Evolutionary conservation across 2,329 filamentous ascomycete genomes (phyloP).

Genomic region (Trichoderma endophyticum): DNA sequence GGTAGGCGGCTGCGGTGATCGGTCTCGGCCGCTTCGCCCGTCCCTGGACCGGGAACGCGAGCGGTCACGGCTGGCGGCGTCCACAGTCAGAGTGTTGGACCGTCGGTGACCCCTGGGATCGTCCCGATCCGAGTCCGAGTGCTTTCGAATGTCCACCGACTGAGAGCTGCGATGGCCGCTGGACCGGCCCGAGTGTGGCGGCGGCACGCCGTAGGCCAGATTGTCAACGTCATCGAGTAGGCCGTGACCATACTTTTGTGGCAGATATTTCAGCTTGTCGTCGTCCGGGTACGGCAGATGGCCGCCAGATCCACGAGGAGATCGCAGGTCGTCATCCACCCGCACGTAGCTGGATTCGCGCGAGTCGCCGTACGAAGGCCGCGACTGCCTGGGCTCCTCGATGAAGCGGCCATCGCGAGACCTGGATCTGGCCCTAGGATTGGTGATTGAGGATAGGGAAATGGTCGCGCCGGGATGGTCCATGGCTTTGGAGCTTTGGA

Average conservation of each 20-base stretch:
- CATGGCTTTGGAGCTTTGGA: background rate
- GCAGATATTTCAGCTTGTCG: slow-evolving; percentile 19
- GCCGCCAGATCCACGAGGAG: slow-evolving; percentile 25
- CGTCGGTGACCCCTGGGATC: slow-evolving; percentile 17
- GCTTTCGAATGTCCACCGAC: slow-evolving; percentile 2
- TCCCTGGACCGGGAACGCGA: slow-evolving; percentile 33
- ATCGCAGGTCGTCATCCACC: slow-evolving; percentile 40
- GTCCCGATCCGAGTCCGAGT: slow-evolving; percentile 17
- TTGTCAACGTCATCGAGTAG: slow-evolving; percentile 41
- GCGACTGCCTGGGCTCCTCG: slow-evolving; percentile 31
- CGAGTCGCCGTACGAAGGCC: slow-evolving; percentile 37
- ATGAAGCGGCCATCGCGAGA: slow-evolving; percentile 37
- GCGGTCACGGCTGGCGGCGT: slow-evolving; percentile 36
- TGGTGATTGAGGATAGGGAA: slow-evolving; percentile 42
- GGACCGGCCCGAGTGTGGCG: slow-evolving; percentile 26
- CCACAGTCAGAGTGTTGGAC: slow-evolving; percentile 42
- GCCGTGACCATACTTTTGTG: slow-evolving; percentile 23
- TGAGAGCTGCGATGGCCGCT: slow-evolving; percentile 8
- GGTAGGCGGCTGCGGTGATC: slow-evolving; percentile 48
- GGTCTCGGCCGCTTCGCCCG: slow-evolving; percentile 38
- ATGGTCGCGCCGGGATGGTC: slow-evolving; percentile 33
- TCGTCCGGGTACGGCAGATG: slow-evolving; percentile 35
- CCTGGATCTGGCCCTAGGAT: slow-evolving; percentile 40
- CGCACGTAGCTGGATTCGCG: slow-evolving; percentile 43
- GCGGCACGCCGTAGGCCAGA: slow-evolving; percentile 48